These are phyloP conservation scores for Pestalotiopsis sp. DNA, from an alignment of 2,329 filamentous ascomycete species.

Conservation along the genomic window DNA sequence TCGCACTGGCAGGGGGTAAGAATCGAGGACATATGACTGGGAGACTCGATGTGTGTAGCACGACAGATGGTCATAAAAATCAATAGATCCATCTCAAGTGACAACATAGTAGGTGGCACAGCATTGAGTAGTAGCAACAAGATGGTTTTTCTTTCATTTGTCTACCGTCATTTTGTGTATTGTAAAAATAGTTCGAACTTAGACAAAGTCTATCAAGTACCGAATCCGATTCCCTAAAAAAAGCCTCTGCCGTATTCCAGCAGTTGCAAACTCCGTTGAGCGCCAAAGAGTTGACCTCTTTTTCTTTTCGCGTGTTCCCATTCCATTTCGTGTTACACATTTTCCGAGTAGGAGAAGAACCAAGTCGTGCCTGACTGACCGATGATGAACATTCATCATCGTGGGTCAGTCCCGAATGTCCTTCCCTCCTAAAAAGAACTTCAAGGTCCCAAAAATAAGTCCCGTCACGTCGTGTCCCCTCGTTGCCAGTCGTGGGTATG, in stretches of 20 bases:
- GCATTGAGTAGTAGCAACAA: neutral
- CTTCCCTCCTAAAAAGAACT: neutral
- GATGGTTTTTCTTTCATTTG: neutral
- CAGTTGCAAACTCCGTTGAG: neutral
- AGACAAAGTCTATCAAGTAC: neutral
- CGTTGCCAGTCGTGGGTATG: constrained; percentile 7
- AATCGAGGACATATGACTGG: neutral
- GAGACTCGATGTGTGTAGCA: neutral
- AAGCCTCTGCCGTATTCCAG: neutral
- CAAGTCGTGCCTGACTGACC: neutral
- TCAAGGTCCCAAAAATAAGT: neutral
- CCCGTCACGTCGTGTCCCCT: constrained; percentile 13
- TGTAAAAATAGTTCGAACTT: neutral
- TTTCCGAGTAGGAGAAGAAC: neutral
- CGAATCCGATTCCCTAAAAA: neutral
- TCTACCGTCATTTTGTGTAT: neutral
- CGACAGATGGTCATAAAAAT: neutral
- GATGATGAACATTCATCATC: neutral
- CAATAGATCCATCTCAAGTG: neutral
- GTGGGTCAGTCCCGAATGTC: neutral
- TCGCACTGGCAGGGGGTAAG: neutral
- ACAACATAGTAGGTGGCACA: neutral
- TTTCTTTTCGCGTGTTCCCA: neutral
- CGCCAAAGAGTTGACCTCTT: neutral
- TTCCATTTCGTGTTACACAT: neutral